Conservation (phyloP, 257 asterid genomes). For the Primulina tabacum region DNA sequence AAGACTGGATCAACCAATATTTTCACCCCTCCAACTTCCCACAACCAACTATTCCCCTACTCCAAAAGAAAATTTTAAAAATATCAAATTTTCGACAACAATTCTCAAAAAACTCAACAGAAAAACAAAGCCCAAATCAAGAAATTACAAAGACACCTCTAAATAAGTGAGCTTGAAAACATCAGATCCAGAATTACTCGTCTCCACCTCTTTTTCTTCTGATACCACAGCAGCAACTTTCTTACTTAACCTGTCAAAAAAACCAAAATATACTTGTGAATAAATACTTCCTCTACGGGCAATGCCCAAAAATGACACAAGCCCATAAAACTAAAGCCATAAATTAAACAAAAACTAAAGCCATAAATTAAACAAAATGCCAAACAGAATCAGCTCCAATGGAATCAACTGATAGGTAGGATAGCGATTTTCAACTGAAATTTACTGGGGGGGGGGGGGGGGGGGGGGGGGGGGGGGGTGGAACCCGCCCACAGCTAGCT, state of each 20-base stretch:
- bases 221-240: conserved; percentile 56
- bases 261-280: conserved; percentile 13
- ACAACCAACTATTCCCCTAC: conserved; percentile 91
- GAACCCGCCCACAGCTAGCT: too few species aligned
- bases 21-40: conserved; percentile 87
- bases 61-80: background rate
- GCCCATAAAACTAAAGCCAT: background rate
- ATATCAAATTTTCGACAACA: background rate
- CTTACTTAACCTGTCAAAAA: conserved; percentile 38
- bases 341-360: background rate
- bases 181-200: conserved; percentile 46
- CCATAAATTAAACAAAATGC: background rate
- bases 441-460: too few species aligned
- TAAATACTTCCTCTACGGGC: conserved; percentile 3
- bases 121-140: conserved; percentile 5
- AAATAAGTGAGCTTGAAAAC: conserved; percentile 77
- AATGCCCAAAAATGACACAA: background rate
- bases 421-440: background rate
- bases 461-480: too few species aligned
- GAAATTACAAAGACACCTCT: conserved; percentile 61
- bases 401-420: background rate
- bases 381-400: background rate
- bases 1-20: conserved; percentile 91
- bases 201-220: conserved; percentile 43
- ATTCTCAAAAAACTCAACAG: background rate